Conservation (phyloP, 2,329 filamentous ascomycete species). For the Tolypocladium sp. region DNA sequence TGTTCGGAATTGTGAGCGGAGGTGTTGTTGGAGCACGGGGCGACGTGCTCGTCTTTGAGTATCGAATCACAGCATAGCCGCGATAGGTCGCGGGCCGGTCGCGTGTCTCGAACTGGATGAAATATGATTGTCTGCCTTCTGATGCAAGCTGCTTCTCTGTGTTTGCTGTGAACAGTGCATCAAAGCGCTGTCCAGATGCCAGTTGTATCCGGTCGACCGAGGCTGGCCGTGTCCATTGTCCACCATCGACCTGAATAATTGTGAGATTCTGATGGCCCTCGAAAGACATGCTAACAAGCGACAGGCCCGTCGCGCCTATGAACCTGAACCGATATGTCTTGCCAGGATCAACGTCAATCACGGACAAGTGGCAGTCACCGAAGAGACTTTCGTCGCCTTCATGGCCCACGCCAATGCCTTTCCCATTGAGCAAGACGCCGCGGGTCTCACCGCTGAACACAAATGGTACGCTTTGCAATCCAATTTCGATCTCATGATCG, state of each 20-base stretch:
- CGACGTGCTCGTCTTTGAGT: constrained; percentile 32
- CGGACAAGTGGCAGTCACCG: constrained; percentile 29
- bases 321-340: constrained; percentile 54
- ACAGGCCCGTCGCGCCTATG: constrained; percentile 47
- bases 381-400: background rate
- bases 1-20: constrained; percentile 21
- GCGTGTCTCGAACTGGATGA: constrained; percentile 38
- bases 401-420: constrained; percentile 1
- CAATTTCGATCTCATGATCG: constrained; percentile 40
- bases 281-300: constrained; percentile 42
- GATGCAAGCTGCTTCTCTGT: constrained; percentile 28
- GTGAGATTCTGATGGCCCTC: constrained; percentile 46
- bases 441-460: constrained; percentile 50
- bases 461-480: constrained; percentile 39
- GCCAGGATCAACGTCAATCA: constrained; percentile 49
- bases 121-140: constrained; percentile 23
- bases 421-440: constrained; percentile 11
- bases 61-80: background rate
- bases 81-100: constrained; percentile 29
- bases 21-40: constrained; percentile 30
- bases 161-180: constrained; percentile 45
- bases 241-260: constrained; percentile 50
- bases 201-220: constrained; percentile 41
- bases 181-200: constrained; percentile 48
- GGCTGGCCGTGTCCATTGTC: constrained; percentile 40